These are phyloP conservation scores for Diplodia seriata DNA, from an alignment of 2,329 filamentous ascomycete genomes.

Conservation along the genomic window DNA sequence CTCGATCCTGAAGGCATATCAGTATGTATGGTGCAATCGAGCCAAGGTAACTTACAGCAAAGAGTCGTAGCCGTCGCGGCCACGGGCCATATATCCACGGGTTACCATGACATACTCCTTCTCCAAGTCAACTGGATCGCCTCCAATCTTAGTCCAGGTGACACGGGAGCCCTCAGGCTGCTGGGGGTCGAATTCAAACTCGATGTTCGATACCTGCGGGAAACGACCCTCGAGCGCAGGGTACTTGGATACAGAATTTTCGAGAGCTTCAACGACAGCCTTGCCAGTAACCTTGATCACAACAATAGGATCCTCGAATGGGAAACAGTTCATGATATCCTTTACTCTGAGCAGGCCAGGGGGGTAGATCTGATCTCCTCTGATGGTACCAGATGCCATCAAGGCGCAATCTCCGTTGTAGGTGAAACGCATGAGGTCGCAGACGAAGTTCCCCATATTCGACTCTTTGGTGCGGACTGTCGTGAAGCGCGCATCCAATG, in stretches of 20 bases:
- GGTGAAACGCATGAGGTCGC: constrained; percentile 86
- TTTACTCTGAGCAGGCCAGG: constrained; percentile 78
- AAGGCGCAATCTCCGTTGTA: constrained; percentile 81
- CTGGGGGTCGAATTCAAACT: constrained; percentile 73
- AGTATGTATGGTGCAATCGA: constrained; percentile 48
- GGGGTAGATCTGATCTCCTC: constrained; percentile 87
- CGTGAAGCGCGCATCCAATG: constrained; percentile 84
- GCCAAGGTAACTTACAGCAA: constrained; percentile 16
- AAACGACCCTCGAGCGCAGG: constrained; percentile 86
- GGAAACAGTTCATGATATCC: constrained; percentile 88
- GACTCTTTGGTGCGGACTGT: constrained; percentile 79
- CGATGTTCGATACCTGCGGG: constrained; percentile 85
- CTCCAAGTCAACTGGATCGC: constrained; percentile 66
- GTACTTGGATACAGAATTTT: constrained; percentile 81
- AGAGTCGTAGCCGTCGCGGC: constrained; percentile 59
- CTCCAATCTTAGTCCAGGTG: constrained; percentile 66
- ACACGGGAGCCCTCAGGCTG: constrained; percentile 68
- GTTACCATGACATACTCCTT: constrained; percentile 77
- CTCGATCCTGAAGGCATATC: constrained; percentile 54
- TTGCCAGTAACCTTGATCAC: constrained; percentile 74
- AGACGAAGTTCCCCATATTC: constrained; percentile 89
- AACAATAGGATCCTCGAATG: constrained; percentile 89
- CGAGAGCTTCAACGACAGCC: constrained; percentile 78
- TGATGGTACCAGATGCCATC: constrained; percentile 85
- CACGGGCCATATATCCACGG: constrained; percentile 85